Evolutionary conservation across 495 filamentous ascomycete genomes (phyloP), one percentile per base, ranked within the genome.

Genomic region (Neurospora sp.): DNA sequence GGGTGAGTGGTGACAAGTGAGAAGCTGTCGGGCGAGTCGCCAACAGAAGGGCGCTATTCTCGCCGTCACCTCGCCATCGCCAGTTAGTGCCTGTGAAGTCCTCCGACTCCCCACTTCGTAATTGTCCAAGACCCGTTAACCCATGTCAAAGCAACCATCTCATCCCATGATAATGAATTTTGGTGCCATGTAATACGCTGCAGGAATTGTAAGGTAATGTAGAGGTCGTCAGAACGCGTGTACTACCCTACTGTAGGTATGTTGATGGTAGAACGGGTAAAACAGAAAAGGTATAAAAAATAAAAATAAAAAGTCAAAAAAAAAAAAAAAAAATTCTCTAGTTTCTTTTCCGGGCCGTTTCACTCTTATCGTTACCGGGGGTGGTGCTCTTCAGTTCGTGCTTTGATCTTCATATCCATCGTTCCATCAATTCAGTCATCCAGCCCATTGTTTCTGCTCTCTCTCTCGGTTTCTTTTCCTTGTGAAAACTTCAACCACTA

Each of bases 121-220:
- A 79, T 79, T 78, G 74, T 77, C 71, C 45, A 71, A 75, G 74
- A 81, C 75, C 78, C 74, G 71, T 72, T 70, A 68, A 27, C 48
- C 48, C 48, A 27, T 27, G 48, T 59, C 48, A 59, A 5, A 20
- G 70, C 68, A 7, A 69, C 41, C 69, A 71, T 71, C 41, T 70
- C 74, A 42, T 68, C 38, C 69, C 27, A 35, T 31, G 27, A 31
- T 0, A 31, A 31, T 31, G 27, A 31, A 12, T 12, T 22, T 53
- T 6, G 20, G 4, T 27, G 45, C 4, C 42, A 45, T 45, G 42
- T 45, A n/a, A 14, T 41, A 20, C 42, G 7, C 42, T n/a, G 42
- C 8, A 22, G 20, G 4, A 53, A 53, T 27, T 53, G 9, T 14
- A 53, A 27, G 20, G 45, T 53, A 53, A 6, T 22, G 45, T 27